Conservation (phyloP, 2,329 filamentous ascomycete species). For the Talaromyces marneffei region DNA sequence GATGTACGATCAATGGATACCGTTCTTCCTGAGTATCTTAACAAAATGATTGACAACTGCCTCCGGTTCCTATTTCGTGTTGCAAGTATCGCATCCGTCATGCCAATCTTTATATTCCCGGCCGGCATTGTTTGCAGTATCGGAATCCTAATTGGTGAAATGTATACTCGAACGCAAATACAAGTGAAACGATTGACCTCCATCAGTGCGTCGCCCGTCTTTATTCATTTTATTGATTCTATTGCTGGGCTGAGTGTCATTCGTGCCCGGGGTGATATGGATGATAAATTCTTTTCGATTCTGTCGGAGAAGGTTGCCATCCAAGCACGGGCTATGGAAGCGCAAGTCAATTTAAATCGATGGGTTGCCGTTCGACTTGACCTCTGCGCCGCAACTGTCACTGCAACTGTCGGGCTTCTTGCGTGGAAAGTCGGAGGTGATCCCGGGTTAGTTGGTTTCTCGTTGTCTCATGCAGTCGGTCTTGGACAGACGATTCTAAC, state of each 20-base stretch:
- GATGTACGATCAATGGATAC: slow-evolving; percentile 55
- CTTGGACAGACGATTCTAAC: slow-evolving; percentile 49
- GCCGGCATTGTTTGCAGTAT: slow-evolving; percentile 43
- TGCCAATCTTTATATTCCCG: slow-evolving; percentile 49
- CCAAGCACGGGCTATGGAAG: slow-evolving; percentile 45
- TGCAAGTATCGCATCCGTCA: slow-evolving; percentile 46
- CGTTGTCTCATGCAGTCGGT: slow-evolving; percentile 51
- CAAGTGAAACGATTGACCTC: slow-evolving; percentile 45
- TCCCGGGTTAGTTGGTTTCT: slow-evolving; percentile 53
- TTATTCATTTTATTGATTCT: slow-evolving; percentile 53
- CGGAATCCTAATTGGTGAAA: slow-evolving; percentile 45
- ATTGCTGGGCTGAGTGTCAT: slow-evolving; percentile 49
- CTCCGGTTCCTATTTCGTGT: slow-evolving; percentile 45
- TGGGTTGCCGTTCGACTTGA: slow-evolving; percentile 54
- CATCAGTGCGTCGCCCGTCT: slow-evolving; percentile 49
- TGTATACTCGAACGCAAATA: slow-evolving; percentile 48
- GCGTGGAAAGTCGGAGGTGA: slow-evolving; percentile 46
- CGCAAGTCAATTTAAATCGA: slow-evolving; percentile 52
- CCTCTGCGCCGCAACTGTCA: slow-evolving; percentile 50
- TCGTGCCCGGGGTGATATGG: slow-evolving; percentile 47
- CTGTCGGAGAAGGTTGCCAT: slow-evolving; percentile 48
- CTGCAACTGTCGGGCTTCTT: slow-evolving; percentile 48
- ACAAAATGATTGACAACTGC: slow-evolving; percentile 32
- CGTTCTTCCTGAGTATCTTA: slow-evolving; percentile 40
- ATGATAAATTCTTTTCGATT: slow-evolving; percentile 43